Evolutionary conservation across 2,329 filamentous ascomycete species (phyloP).

Genomic region (Fusarium humuli): DNA sequence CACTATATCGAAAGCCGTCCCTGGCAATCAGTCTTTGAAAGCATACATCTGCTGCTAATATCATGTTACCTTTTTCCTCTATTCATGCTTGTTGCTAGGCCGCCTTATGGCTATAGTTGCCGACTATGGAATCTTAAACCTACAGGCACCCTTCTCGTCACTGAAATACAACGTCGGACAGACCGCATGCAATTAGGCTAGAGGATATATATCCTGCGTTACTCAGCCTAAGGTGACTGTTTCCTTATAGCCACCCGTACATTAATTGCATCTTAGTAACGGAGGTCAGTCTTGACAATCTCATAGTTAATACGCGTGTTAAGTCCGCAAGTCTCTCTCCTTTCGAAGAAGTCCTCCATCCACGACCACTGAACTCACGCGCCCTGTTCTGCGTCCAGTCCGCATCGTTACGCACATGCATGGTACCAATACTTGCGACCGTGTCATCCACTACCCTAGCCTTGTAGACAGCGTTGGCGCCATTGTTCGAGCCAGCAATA

Average conservation of each 20-base stretch:
- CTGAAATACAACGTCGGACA: too few species aligned
- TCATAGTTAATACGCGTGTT: not conserved
- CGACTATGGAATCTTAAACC: too few species aligned
- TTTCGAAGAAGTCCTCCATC: not conserved
- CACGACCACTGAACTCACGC: not conserved
- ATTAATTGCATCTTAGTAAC: not conserved
- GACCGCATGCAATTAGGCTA: too few species aligned
- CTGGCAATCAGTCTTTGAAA: too few species aligned
- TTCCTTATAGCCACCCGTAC: rapidly evolving
- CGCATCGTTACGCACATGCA: not conserved
- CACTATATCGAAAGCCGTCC: too few species aligned
- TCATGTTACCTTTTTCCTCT: too few species aligned
- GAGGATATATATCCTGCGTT: rapidly evolving
- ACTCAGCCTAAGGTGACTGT: rapidly evolving
- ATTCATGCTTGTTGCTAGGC: too few species aligned
- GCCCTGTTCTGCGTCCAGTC: not conserved
- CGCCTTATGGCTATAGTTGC: too few species aligned
- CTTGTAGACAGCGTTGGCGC: not conserved
- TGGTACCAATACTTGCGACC: not conserved
- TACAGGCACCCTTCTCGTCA: too few species aligned
- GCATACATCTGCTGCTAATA: too few species aligned
- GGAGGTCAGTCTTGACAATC: not conserved
- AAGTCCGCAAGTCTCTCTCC: not conserved
- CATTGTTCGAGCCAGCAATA: not conserved
- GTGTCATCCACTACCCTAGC: not conserved